Conservation (phyloP, 164 flowering plant species). For the Liriodendron chinense region DNA sequence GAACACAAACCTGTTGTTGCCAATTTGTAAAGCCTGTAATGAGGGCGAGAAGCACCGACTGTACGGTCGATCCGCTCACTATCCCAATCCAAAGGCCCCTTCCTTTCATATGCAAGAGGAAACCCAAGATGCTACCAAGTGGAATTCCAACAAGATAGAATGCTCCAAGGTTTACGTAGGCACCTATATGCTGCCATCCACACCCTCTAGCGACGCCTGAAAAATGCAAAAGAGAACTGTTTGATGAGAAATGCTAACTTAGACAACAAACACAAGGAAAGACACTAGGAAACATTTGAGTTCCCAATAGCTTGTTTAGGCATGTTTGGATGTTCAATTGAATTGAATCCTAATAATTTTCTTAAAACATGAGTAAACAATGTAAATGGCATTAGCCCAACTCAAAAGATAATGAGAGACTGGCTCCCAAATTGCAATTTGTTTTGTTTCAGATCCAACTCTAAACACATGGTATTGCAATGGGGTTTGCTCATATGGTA, state of each 20-base stretch:
- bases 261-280: neutral
- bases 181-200: slow-evolving; percentile 85
- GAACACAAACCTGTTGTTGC: slow-evolving; percentile 50
- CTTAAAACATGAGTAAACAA: too few relatives aligned
- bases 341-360: too few relatives aligned
- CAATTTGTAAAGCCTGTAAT: slow-evolving; percentile 58
- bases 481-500: too few relatives aligned
- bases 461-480: too few relatives aligned
- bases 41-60: slow-evolving; percentile 35
- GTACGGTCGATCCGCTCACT: slow-evolving; percentile 45
- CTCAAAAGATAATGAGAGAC: too few relatives aligned
- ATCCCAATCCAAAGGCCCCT: slow-evolving; percentile 83
- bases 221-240: neutral
- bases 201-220: slow-evolving; percentile 78
- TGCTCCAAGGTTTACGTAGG: slow-evolving; percentile 65
- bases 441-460: too few relatives aligned
- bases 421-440: too few relatives aligned
- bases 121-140: slow-evolving; percentile 42
- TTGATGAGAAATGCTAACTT: neutral
- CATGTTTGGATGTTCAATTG: too few relatives aligned
- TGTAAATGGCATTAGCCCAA: too few relatives aligned
- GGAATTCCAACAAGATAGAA: slow-evolving; percentile 72
- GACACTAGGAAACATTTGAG: too few relatives aligned
- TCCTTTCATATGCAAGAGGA: slow-evolving; percentile 44
- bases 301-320: too few relatives aligned